Base-by-base conservation (phyloP, 1,284 basidiomycete genomes). In the Golubevia pallescens region DNA sequence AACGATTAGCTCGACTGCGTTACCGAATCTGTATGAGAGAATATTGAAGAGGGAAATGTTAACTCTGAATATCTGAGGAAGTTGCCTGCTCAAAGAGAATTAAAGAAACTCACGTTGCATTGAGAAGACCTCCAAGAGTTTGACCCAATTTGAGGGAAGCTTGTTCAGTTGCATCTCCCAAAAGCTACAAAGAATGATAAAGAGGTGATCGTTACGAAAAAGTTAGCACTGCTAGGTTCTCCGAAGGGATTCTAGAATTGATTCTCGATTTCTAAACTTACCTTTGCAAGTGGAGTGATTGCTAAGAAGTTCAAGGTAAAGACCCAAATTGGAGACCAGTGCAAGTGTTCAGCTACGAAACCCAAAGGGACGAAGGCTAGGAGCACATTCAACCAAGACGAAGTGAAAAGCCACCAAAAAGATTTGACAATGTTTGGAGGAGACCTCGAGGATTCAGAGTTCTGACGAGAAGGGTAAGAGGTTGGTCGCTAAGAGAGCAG, bases 1-100 rank as follows among this genome's bases (percentile, higher is more conserved):
- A 14, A 85, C 82, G 61, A 85, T 85, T 54, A 85, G 71, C 63
- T 85, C 82, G 63, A 85, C 82, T 4, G 82, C 82, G 58, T 85
- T 85, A 28, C 78, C 80, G 53, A 82, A 81, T 19, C 38, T 28
- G 21, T 14, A 34, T 61, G 60, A 6, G 20, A 38, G 8, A 16
- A 58, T 28, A 32, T 32, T 21, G 38, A 52, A 28, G 20, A 20
- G 62, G 4, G 34, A 34, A 19, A 55, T 42, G 28, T 28, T 6
- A 28, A 28, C 28, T 28, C 6, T 6, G 28, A 28, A 28, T 23
- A 4, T 23, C 53, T 54, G 53, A 19, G 53, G 7, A 19, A 3
- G 3, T 28, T 28, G 3, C 28, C 28, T 28, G 28, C 28, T 28
- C 28, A 19, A 24, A 21, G 51, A 54, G 16, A 8, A 5, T 3